These are phyloP conservation scores for Sphagnum magellanicum DNA, from an alignment of 228 moss, liverwort and hornwort genomes.

Conservation along the genomic window DNA sequence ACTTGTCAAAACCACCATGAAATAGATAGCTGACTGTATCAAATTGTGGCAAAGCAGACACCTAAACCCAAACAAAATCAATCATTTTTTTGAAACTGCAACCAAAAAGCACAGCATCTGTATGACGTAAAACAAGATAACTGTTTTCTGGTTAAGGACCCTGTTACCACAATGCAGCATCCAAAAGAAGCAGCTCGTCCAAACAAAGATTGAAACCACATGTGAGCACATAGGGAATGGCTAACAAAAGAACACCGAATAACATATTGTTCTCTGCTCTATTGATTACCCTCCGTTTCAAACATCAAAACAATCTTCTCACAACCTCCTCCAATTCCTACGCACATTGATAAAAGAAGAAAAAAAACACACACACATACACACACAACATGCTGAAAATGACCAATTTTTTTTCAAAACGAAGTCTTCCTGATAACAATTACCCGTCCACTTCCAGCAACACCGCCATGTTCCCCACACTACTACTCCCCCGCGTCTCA, in stretches of 20 bases:
- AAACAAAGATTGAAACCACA: too few species aligned
- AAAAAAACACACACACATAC: not conserved
- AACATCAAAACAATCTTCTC: constrained; percentile 5
- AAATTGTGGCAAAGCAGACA: constrained; percentile 6
- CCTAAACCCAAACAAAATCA: not conserved
- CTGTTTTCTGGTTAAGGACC: too few species aligned
- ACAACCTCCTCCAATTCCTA: not conserved
- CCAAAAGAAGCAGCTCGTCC: too few species aligned
- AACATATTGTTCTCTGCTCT: constrained; percentile 11
- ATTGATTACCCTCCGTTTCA: not conserved
- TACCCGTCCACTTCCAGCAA: constrained; percentile 65
- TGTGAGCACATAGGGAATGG: too few species aligned
- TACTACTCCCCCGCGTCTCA: too few species aligned
- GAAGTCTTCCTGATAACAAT: not conserved
- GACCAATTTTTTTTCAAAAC: not conserved
- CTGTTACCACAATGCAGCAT: too few species aligned
- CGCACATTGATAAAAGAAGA: not conserved
- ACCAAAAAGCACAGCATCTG: constrained; percentile 7
- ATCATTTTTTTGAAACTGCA: not conserved
- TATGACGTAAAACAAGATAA: too few species aligned
- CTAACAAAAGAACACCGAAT: not conserved
- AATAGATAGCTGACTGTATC: constrained; percentile 9
- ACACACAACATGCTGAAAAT: not conserved
- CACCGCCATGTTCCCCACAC: constrained; percentile 21
- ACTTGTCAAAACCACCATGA: constrained; percentile 13